Conservation (phyloP, 169 alveolate species). For the Miamiensis avidus region DNA sequence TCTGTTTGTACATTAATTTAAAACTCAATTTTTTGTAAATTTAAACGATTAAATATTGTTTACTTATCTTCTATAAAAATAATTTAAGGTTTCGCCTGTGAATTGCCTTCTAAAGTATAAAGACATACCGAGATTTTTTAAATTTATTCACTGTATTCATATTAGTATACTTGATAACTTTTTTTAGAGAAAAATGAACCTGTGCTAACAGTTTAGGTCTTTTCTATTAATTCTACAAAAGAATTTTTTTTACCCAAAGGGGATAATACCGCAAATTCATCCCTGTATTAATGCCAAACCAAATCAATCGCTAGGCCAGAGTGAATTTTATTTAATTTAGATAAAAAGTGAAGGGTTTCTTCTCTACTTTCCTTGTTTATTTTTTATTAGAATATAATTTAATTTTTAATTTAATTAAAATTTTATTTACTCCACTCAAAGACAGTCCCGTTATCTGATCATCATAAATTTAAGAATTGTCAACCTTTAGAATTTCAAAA, state of each 20-base stretch:
- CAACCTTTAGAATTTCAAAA: constrained; percentile 14
- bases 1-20: not conserved
- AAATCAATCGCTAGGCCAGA: not conserved
- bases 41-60: not conserved
- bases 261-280: constrained; percentile 13
- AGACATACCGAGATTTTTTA: not conserved
- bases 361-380: not conserved
- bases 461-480: constrained; percentile 6
- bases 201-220: not conserved
- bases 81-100: not conserved
- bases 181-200: constrained; percentile 6
- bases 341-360: constrained; percentile 15
- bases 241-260: constrained; percentile 1
- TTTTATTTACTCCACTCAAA: too few relatives aligned
- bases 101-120: not conserved
- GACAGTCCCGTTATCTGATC: too few relatives aligned
- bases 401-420: too few relatives aligned
- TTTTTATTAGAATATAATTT: not conserved
- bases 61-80: constrained; percentile 12
- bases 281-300: constrained; percentile 24
- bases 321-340: not conserved
- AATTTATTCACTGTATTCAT: constrained; percentile 1
- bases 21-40: not conserved
- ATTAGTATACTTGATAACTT: not conserved
- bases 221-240: constrained; percentile 7